Evolutionary conservation across 2,329 filamentous ascomycete genomes (phyloP).

Genomic region (Cladosporium phlei): DNA sequence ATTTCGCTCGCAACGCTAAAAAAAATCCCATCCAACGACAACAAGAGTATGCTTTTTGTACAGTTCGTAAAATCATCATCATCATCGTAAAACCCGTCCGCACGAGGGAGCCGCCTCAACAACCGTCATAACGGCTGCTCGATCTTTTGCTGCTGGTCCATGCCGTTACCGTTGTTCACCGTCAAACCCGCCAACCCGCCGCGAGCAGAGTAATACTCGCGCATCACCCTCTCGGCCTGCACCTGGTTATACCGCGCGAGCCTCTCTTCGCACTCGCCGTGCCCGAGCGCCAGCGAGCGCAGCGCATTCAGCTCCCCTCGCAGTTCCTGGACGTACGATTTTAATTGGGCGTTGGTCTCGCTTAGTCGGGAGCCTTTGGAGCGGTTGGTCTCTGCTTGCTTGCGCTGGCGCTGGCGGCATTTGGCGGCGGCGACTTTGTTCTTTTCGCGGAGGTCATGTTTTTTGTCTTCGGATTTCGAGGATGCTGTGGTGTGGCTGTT

Average conservation of each 20-base stretch:
- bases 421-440: slow-evolving; percentile 9
- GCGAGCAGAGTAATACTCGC: background rate
- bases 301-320: background rate
- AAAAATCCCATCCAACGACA: too few species aligned
- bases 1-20: too few species aligned
- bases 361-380: background rate
- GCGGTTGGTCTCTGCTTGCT: slow-evolving; percentile 3
- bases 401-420: slow-evolving; percentile 1
- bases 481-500: too few species aligned
- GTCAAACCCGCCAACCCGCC: too few species aligned
- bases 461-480: too few species aligned
- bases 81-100: too few species aligned
- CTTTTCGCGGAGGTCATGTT: slow-evolving; percentile 4
- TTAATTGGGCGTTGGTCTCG: slow-evolving; percentile 1
- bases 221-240: slow-evolving; percentile 1
- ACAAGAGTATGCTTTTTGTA: too few species aligned
- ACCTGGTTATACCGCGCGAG: background rate
- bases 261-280: background rate
- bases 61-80: too few species aligned
- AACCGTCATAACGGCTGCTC: too few species aligned
- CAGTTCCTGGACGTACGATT: background rate
- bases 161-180: too few species aligned
- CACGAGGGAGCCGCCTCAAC: too few species aligned
- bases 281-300: background rate
- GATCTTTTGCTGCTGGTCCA: too few species aligned